Percentiles rank a stretch among this genome's conserved stretches.
Conservation (phyloP, 75 land plant genomes). For the Ceratopteris richardii region DNA sequence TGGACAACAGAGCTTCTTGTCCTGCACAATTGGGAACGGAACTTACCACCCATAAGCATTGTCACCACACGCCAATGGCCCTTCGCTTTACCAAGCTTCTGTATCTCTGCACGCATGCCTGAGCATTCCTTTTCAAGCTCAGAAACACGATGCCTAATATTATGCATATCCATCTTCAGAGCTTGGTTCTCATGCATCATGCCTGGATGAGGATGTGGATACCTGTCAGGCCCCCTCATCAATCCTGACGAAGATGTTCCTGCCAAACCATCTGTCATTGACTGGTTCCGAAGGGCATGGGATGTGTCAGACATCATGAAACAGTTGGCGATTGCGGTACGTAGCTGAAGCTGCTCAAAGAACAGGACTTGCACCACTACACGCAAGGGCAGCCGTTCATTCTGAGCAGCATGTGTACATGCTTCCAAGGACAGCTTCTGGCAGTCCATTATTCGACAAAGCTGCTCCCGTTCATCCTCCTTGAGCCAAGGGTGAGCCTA, state of each 20-base stretch:
- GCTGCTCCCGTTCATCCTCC: neutral
- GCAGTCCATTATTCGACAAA: conserved; percentile 5
- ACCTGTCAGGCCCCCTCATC: too few species aligned
- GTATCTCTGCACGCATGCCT: conserved; percentile 59
- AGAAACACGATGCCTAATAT: conserved; percentile 47
- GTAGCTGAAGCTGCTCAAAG: conserved; percentile 1
- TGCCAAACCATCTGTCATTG: neutral
- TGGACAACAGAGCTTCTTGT: neutral
- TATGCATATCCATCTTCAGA: conserved; percentile 56
- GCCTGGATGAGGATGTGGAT: too few species aligned
- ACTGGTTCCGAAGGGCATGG: neutral
- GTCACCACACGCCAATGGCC: neutral
- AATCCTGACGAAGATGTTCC: too few species aligned
- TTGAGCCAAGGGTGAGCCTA: conserved; percentile 1
- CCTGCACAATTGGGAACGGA: neutral
- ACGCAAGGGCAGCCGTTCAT: conserved; percentile 9
- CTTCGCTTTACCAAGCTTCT: conserved; percentile 38
- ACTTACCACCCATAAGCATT: neutral
- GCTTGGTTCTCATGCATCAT: conserved; percentile 3
- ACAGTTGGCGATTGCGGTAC: conserved; percentile 47
- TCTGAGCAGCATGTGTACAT: conserved; percentile 4
- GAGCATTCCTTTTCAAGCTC: conserved; percentile 69
- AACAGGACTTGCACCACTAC: conserved; percentile 11
- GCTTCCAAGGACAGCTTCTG: conserved; percentile 7
- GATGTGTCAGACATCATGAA: conserved; percentile 62